Base-by-base conservation (phyloP, 2,329 filamentous ascomycete genomes). In the Coccinonectria pachysandricola region DNA sequence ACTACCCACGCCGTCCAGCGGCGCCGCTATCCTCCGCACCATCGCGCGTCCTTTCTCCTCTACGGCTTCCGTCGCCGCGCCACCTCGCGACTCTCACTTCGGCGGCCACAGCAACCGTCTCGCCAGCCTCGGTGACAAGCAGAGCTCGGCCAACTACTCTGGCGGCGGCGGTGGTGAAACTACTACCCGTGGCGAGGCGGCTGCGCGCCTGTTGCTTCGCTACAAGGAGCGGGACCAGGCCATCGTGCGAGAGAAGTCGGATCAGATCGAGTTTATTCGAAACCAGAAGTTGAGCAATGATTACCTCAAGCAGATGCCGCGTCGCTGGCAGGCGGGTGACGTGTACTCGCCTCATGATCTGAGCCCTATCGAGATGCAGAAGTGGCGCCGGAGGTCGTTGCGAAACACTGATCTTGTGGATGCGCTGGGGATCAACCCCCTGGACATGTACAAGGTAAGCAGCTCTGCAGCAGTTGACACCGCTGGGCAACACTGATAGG, bases 271-370 rank as follows among this genome's bases (percentile, higher is more conserved):
- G 27, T 48, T 52, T 30, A 39, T 62, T 28, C 48, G 48, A 38
- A 51, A 55, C 39, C 49, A 52, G 37, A 57, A 58, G 45, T 42
- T 54, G 23, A 57, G 56, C 27, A 57, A 59, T 22, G 71, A 74
- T 36, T 73, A 74, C 52, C 57, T 74, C 43, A 62, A 57, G 36
- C 75, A 83, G 54, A 68, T 78, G 55, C 67, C 71, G 18, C 76
- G 87, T 24, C 65, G 68, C 20, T 96, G 81, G 79, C 64, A 66
- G 44, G 46, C 62, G 1, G 91, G 91, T 42, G 87, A 96, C 50
- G 68, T 95, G 27, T 96, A 96, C 59, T 71, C 86, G 33, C 91
- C 91, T 17, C 82, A 87, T 50, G 91, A 98, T 57, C 56, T 98
- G 50, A 79, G 74, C 29, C 67, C 75, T 13, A 60, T 64, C 18